Evolutionary conservation across 192 early-diverging fungal species (phyloP).

Genomic region (Spizellomyces sp.): DNA sequence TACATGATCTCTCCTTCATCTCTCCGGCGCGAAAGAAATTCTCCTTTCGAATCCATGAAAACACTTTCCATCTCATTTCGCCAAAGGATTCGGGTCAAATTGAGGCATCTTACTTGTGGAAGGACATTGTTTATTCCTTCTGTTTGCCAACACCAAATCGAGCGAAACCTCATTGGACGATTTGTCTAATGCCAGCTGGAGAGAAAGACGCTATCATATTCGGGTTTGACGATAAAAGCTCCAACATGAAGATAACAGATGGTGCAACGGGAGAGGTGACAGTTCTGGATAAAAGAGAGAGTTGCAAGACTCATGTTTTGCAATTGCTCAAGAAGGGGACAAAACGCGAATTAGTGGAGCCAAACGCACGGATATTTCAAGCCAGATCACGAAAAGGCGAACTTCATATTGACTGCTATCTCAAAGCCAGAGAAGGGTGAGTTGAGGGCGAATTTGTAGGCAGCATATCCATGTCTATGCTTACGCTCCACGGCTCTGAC

Average conservation of each 20-base stretch:
- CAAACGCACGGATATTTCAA: neutral
- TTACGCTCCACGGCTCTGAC: too few relatives aligned
- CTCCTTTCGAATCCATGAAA: constrained; percentile 5
- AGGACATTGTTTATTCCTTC: constrained; percentile 5
- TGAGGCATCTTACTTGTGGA: neutral
- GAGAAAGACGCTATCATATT: constrained; percentile 13
- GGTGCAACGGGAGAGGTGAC: constrained; percentile 21
- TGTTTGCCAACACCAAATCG: constrained; percentile 16
- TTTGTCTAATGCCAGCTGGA: constrained; percentile 11
- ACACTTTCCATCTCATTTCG: neutral
- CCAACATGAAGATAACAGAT: constrained; percentile 1
- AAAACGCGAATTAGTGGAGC: constrained; percentile 10
- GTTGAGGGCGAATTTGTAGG: neutral
- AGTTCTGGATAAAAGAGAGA: neutral
- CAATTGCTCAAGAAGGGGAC: neutral
- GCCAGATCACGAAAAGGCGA: neutral
- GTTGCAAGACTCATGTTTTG: neutral
- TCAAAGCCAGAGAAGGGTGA: constrained; percentile 18
- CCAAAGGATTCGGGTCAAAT: neutral
- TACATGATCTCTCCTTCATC: constrained; percentile 11
- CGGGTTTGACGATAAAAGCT: constrained; percentile 17
- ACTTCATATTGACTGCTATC: constrained; percentile 7
- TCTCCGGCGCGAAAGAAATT: constrained; percentile 17
- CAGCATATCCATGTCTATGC: neutral
- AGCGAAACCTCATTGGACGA: constrained; percentile 14